Percentiles rank a stretch among this genome's conserved stretches.
phyloP scores from a whole-genome alignment of 2,329 filamentous ascomycete genomes.

The Trichophyton simii region DNA sequence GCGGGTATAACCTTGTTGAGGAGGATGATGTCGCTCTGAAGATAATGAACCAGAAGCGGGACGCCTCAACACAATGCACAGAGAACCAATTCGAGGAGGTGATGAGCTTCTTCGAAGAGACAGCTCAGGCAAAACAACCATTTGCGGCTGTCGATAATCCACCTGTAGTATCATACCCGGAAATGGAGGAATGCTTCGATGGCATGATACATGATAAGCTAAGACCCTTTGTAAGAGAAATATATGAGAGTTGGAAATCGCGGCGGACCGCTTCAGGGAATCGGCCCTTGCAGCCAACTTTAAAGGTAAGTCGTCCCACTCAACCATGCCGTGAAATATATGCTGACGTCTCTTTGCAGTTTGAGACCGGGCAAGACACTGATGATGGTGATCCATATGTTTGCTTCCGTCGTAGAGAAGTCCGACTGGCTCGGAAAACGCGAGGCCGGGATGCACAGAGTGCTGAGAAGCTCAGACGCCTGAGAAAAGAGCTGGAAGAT shows the following conservation, averaged over 20 bases:
- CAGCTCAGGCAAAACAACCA: conserved; percentile 68
- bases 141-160: conserved; percentile 84
- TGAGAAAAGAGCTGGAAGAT: conserved; percentile 83
- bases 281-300: conserved; percentile 57
- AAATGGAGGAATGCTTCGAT: conserved; percentile 59
- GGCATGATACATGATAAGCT: conserved; percentile 43
- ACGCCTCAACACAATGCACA: conserved; percentile 53
- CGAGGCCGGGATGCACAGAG: conserved; percentile 86
- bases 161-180: conserved; percentile 59
- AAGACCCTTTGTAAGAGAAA: conserved; percentile 54
- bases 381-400: conserved; percentile 96
- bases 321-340: background rate
- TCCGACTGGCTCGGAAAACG: conserved; percentile 88
- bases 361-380: conserved; percentile 84
- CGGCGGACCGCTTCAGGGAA: conserved; percentile 56
- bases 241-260: conserved; percentile 83
- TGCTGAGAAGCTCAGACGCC: conserved; percentile 82
- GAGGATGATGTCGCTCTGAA: conserved; percentile 81
- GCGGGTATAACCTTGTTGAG: conserved; percentile 85
- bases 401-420: conserved; percentile 90
- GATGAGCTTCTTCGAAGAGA: conserved; percentile 91
- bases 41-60: conserved; percentile 66
- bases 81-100: conserved; percentile 89
- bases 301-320: conserved; percentile 47
- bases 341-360: conserved; percentile 30